phyloP scores from a whole-genome alignment of 257 asterid genomes.

The Haberlea rhodopensis region DNA sequence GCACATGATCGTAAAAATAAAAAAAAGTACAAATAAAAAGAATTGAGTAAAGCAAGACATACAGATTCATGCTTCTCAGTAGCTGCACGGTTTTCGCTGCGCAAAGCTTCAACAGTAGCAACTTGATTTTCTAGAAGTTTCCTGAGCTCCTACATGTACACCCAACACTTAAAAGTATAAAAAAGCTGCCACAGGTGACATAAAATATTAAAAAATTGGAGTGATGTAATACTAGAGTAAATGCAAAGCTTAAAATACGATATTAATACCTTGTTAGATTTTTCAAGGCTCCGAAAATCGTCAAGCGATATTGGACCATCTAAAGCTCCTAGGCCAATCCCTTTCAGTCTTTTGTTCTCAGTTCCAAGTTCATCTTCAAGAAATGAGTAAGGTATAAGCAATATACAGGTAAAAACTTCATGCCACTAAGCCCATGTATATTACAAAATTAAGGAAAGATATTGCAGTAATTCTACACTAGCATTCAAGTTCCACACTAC shows the following conservation, averaged over 20 bases:
- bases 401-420: slow-evolving; percentile 16
- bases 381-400: slow-evolving; percentile 29
- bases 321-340: slow-evolving; percentile 89
- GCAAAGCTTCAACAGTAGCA: slow-evolving; percentile 58
- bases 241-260: slow-evolving; percentile 13
- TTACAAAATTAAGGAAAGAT: slow-evolving; percentile 2
- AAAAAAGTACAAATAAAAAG: too few species aligned
- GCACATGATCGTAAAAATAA: neutral
- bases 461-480: slow-evolving; percentile 6
- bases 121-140: slow-evolving; percentile 82
- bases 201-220: neutral
- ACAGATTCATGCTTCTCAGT: slow-evolving; percentile 69
- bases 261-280: slow-evolving; percentile 72
- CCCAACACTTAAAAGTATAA: slow-evolving; percentile 17
- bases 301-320: slow-evolving; percentile 94
- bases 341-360: slow-evolving; percentile 82
- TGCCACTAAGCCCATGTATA: neutral
- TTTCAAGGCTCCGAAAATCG: slow-evolving; percentile 91
- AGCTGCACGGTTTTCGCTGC: slow-evolving; percentile 57
- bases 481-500: neutral
- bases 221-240: slow-evolving; percentile 7
- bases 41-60: slow-evolving; percentile 35
- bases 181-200: slow-evolving; percentile 1
- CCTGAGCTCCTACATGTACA: slow-evolving; percentile 73
- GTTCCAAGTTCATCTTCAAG: slow-evolving; percentile 59